phyloP scores from a whole-genome alignment of 305 asterid species.

The Fraxinus baroniana region DNA sequence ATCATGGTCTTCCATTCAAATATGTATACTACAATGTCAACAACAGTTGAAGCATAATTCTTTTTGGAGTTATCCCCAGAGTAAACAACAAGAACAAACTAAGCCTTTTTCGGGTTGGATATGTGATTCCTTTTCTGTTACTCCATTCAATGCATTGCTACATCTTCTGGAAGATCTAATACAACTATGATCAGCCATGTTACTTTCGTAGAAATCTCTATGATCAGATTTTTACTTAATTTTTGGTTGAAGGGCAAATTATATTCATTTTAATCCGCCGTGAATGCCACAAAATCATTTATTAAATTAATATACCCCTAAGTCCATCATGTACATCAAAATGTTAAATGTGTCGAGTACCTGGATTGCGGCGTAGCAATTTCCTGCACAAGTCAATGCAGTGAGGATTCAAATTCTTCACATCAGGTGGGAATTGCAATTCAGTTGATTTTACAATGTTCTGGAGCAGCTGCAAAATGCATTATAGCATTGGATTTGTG shows the following conservation, averaged over 20 bases:
- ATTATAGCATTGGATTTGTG: conserved; percentile 12
- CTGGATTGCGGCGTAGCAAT: conserved; percentile 87
- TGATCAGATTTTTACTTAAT: not conserved
- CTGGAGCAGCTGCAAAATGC: conserved; percentile 62
- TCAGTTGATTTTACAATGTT: conserved; percentile 73
- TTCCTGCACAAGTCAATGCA: conserved; percentile 80
- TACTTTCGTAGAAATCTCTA: not conserved
- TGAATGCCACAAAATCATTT: not conserved
- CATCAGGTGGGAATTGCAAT: conserved; percentile 76
- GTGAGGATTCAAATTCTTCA: conserved; percentile 56
- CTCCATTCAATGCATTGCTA: not conserved
- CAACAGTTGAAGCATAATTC: not conserved
- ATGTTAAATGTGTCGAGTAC: conserved; percentile 34
- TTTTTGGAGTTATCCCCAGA: not conserved
- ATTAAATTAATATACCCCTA: not conserved
- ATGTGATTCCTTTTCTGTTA: not conserved
- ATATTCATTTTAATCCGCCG: not conserved
- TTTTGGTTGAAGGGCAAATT: not conserved
- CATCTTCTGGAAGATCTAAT: not conserved
- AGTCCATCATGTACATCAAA: not conserved
- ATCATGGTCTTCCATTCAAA: not conserved
- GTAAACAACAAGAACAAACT: not conserved
- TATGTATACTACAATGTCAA: not conserved
- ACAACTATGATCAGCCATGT: not conserved
- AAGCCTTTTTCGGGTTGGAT: not conserved